Conservation (phyloP, 2,329 filamentous ascomycete species). For the Myriosclerotinia duriaeana region DNA sequence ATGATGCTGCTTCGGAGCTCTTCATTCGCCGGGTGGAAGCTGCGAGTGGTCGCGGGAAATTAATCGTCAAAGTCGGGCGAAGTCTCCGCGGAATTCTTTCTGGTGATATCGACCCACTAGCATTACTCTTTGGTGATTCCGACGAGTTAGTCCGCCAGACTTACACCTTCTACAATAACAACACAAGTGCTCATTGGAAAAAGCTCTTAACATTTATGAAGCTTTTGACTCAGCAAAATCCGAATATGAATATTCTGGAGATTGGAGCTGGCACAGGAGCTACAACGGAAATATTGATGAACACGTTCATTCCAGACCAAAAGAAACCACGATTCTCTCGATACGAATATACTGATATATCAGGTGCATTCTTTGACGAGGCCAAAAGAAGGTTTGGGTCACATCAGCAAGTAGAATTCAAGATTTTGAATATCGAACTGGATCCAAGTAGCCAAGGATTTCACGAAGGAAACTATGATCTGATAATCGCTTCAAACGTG, state of each 20-base stretch:
- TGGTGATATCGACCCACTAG: background rate
- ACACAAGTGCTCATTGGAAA: background rate
- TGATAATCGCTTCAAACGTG: slow-evolving; percentile 4
- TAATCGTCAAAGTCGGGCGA: background rate
- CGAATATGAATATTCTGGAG: slow-evolving; percentile 34
- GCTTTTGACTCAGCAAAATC: slow-evolving; percentile 24
- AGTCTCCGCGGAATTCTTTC: background rate
- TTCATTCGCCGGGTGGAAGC: background rate
- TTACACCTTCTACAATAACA: background rate
- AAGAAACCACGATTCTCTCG: background rate
- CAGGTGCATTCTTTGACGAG: background rate
- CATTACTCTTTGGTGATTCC: background rate
- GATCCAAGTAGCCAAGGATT: slow-evolving; percentile 9
- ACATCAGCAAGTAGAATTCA: background rate
- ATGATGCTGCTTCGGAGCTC: background rate
- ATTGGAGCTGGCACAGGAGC: slow-evolving; percentile 33
- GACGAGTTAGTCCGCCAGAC: background rate
- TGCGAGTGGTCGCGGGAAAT: background rate
- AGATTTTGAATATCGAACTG: slow-evolving; percentile 2
- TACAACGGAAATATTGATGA: slow-evolving; percentile 21
- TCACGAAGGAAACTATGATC: background rate
- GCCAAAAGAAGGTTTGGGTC: background rate
- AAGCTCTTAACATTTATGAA: background rate
- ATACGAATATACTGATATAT: slow-evolving; percentile 18
- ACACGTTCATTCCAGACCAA: background rate